Base-by-base conservation (phyloP, 805 yeast genomes). In the Ogataea dorogensis region DNA sequence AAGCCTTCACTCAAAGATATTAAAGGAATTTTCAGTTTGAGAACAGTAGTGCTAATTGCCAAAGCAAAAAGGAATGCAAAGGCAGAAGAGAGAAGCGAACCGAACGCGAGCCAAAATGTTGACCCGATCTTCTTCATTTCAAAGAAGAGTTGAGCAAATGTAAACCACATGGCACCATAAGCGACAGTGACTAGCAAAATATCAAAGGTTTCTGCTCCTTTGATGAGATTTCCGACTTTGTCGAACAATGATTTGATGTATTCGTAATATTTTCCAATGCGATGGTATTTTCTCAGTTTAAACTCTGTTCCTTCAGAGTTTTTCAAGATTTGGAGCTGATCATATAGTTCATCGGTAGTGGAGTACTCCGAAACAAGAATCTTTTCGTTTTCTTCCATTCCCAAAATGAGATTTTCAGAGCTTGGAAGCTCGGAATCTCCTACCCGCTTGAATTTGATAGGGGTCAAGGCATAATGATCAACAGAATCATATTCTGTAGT, bases 51-150 rank as follows among this genome's bases (percentile, higher is more conserved):
- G 7, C 85, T 70, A 32, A 81, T 65, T 42, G 76, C 77, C 30
- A 84, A 68, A 2, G 96, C 96, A 47, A 85, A 75, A 39, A 87
- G 65, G 52, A 93, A 83, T 2, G 95, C 95, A 63, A 85, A 83
- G 16, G 81, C 75, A 3, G 95, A 84, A 9, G 91, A 79, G 18
- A 83, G 66, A 24, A 91, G 61, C 4, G 94, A 81, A 11, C 95
- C 77, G 49, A 85, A 73, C 7, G 84, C 91, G 35, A 93, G 71
- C 94, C 95, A 87, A 51, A 86, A 81, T 50, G 77, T 83, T 19
- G 97, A 86, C 18, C 96, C 96, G 18, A 81, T 65, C 33, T 70
- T 65, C 47, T 65, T 66, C 93, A 91, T 81, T 49, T 86, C 88
- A 41, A 76, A 52, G 51, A 85, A 89, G 19, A 91, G 73, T 42